A percentile compares a stretch with the other conserved stretches of the same genome.
Conservation (phyloP, 768 basidiomycete genomes). For the Phanerochaete carnosa region DNA sequence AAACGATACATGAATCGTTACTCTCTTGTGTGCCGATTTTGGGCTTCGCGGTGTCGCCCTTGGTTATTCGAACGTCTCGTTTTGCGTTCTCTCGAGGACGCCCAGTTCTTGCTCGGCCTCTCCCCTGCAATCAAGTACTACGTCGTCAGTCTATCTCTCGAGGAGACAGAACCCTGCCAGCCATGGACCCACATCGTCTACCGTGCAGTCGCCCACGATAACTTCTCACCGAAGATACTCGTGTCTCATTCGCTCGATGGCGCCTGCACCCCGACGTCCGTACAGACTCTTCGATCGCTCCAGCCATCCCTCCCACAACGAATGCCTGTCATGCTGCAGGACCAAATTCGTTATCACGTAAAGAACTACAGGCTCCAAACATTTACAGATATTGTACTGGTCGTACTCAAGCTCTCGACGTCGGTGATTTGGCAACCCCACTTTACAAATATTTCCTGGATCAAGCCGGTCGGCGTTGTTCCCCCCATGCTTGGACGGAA, state of each 20-base stretch:
- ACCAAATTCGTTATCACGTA: background rate
- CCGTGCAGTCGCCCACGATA: background rate
- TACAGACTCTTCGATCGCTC: background rate
- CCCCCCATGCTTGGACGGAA: background rate
- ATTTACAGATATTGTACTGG: background rate
- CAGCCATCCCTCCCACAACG: background rate
- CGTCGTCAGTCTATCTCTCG: background rate
- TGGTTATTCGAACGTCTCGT: background rate
- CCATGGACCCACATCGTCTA: conserved; percentile 1
- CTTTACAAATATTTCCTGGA: background rate
- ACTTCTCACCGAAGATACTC: background rate
- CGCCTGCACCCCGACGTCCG: background rate
- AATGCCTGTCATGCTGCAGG: background rate
- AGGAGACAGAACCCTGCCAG: background rate
- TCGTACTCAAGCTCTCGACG: background rate
- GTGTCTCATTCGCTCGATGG: background rate
- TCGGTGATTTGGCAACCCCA: background rate
- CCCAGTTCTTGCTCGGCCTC: background rate
- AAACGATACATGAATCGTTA: background rate
- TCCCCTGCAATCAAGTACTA: background rate
- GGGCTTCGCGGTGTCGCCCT: background rate
- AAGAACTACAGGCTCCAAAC: background rate
- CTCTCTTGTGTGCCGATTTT: background rate
- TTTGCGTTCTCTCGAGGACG: background rate
- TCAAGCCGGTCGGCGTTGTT: background rate